Evolutionary conservation across 768 basidiomycete genomes (phyloP).

Genomic region (Clitopilus passeckerianus): DNA sequence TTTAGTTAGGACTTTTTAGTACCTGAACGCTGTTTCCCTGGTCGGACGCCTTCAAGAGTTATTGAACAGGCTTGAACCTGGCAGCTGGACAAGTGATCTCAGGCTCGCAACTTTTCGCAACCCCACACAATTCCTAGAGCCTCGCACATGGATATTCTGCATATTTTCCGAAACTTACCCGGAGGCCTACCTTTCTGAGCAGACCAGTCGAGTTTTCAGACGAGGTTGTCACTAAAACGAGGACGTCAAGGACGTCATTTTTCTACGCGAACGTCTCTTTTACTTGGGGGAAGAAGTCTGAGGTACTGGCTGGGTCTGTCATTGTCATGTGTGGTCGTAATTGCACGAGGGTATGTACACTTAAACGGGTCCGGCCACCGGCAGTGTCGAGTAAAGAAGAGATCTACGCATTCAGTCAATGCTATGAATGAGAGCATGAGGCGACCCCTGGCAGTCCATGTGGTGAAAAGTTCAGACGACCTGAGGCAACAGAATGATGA

Average conservation of each 20-base stretch:
- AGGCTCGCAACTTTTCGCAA: neutral
- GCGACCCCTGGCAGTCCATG: neutral
- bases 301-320: neutral
- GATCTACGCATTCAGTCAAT: neutral
- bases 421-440: neutral
- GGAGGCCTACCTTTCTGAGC: neutral
- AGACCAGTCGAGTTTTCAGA: neutral
- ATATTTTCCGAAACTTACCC: neutral
- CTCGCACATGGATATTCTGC: neutral
- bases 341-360: neutral
- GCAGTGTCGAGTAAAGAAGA: neutral
- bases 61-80: too few species aligned
- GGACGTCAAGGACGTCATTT: neutral
- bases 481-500: neutral
- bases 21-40: too few species aligned
- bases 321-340: neutral
- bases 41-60: too few species aligned
- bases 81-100: too few species aligned
- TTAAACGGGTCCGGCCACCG: neutral
- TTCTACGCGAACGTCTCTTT: neutral
- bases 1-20: too few species aligned
- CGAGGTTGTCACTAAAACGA: neutral
- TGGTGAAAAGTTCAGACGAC: neutral
- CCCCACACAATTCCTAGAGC: neutral
- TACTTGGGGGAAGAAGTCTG: neutral